Percentiles rank a stretch among this genome's conserved stretches.
Conservation (phyloP, 352 stramenopile genomes). For the Phytophthora meadii region DNA sequence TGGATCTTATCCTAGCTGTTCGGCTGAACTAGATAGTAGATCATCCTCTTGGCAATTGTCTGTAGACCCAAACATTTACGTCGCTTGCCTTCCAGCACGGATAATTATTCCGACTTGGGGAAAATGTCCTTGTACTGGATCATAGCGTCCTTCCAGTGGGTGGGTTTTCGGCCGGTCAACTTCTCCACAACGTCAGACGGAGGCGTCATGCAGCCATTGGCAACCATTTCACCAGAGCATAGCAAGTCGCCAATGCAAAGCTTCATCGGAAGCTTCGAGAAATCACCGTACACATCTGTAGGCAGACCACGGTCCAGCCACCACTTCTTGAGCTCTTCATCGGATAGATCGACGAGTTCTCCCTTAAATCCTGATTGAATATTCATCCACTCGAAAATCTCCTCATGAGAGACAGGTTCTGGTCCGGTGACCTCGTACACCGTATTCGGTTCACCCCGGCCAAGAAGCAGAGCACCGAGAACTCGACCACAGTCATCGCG, state of each 20-base stretch:
- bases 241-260: conserved; percentile 36
- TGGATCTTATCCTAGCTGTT: no score
- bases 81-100: no score
- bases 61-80: neutral
- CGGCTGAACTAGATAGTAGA: no score
- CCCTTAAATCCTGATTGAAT: conserved; percentile 29
- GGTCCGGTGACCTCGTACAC: conserved; percentile 25
- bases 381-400: conserved; percentile 39
- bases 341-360: conserved; percentile 33
- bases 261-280: conserved; percentile 30
- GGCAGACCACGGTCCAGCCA: conserved; percentile 35
- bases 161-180: conserved; percentile 28
- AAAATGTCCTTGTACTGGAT: conserved; percentile 32
- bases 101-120: conserved; percentile 23
- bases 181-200: conserved; percentile 29
- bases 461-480: conserved; percentile 22
- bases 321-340: conserved; percentile 30
- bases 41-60: no score
- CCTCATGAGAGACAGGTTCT: conserved; percentile 23
- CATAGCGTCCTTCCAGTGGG: conserved; percentile 13
- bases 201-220: conserved; percentile 27
- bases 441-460: conserved; percentile 21
- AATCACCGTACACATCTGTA: conserved; percentile 26
- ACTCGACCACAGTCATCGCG: conserved; percentile 19
- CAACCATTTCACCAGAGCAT: conserved; percentile 32